Base-by-base conservation (phyloP, 148 eudicot genomes). In the Spergularia bocconei region DNA sequence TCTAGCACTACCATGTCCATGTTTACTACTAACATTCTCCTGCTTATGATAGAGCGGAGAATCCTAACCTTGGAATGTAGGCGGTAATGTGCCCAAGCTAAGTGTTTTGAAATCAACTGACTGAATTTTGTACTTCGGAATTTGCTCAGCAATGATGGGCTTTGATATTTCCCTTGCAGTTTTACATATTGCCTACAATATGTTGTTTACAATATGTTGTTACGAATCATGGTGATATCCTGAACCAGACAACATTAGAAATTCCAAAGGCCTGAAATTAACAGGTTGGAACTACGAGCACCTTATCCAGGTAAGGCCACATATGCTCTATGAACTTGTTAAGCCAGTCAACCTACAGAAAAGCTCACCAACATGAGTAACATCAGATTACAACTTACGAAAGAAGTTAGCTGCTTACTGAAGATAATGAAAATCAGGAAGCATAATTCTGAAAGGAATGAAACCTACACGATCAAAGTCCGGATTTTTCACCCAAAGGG, bases 301-400 rank as follows among this genome's bases (percentile, higher is more conserved):
- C 98, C 98, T 90, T 91, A 79, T 94, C 93, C 67, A 94, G 82
- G 82, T 87, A 90, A 77, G 98, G 98, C 98, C 98, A 94, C 98
- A 94, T 89, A 63, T 63, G 77, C 41, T 83, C 86, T 68, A 91
- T 82, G 68, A 94, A 91, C 79, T 84, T 90, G 87, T 91, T 94
- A 57, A 94, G 91, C 98, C 98, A 94, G 80, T 94, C 98, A 76
- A 94, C 63, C 98, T 94, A 82, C 51, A 59, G 73, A 78, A 21
- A 75, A 78, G 33, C 78, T 78, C 52, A 70, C 25, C 6, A 38
- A 19, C 69, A 21, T 70, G 7, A 63, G 71, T 9, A 38, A 19
- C 69, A 21, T 70, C 12, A 63, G 71, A 15, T 51, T 29, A 5
- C 15, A 52, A 53, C 11, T 13, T 0, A 68, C 15, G 20, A 3